Conservation (phyloP, 148 eudicot genomes). For the Nepenthes mirabilis region DNA sequence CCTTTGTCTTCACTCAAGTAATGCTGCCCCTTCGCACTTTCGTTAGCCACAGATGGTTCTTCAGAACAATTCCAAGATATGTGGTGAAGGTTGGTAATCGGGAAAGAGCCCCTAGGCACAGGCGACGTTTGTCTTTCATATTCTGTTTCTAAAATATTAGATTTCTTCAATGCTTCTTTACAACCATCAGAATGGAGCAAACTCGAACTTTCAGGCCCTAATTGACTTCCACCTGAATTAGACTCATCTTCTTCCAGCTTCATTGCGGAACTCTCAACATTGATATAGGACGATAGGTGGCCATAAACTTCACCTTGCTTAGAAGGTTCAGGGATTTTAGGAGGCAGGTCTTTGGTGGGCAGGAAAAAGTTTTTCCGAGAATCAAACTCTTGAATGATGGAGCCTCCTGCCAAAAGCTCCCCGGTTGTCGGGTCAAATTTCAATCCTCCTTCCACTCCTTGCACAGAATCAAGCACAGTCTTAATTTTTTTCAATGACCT, state of each 20-base stretch:
- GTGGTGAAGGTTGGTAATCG: constrained; percentile 4
- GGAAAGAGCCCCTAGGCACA: constrained; percentile 8
- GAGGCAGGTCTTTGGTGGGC: constrained; percentile 9
- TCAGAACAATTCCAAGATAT: constrained; percentile 3
- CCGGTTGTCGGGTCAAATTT: constrained; percentile 67
- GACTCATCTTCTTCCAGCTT: constrained; percentile 38
- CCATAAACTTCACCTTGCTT: constrained; percentile 9
- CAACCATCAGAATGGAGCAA: constrained; percentile 2
- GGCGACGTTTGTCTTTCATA: not conserved
- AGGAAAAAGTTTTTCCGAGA: constrained; percentile 12
- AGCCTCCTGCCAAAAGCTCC: constrained; percentile 46
- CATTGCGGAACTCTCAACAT: constrained; percentile 17
- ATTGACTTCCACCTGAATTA: constrained; percentile 11
- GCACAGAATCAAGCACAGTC: constrained; percentile 75
- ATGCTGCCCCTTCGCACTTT: constrained; percentile 7
- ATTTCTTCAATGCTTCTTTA: constrained; percentile 7
- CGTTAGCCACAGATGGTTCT: too few relatives aligned
- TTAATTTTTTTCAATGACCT: constrained; percentile 78
- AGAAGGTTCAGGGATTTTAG: constrained; percentile 6
- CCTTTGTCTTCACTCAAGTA: constrained; percentile 5
- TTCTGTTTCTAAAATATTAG: not conserved
- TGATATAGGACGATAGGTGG: constrained; percentile 9
- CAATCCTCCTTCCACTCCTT: constrained; percentile 81
- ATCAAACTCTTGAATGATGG: constrained; percentile 32
- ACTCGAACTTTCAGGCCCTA: not conserved